Base-by-base conservation (phyloP, 2,329 filamentous ascomycete genomes). In the Phaeophleospora eucalypticola region DNA sequence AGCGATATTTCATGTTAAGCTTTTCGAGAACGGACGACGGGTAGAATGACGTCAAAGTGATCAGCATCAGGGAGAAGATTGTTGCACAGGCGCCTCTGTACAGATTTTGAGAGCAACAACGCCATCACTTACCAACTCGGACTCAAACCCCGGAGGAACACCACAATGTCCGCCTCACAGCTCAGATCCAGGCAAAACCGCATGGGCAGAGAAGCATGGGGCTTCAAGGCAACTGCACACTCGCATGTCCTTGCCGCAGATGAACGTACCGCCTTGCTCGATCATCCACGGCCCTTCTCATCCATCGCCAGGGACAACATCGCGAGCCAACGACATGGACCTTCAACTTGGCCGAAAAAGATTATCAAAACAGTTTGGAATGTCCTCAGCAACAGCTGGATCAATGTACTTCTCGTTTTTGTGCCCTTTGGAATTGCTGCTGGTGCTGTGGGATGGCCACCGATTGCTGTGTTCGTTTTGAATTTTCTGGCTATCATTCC, bases 401-500 rank as follows among this genome's bases (percentile, higher is more conserved):
- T 77, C 65, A 91, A 90, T 64, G 76, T 83, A 54, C 75, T 84
- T 43, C 82, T 93, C 53, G 72, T 88, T 49, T 82, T 84, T 61
- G 86, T 89, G 7, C 85, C 86, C 6, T 65, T 87, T 33, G 86
- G 85, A 49, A 86, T 90, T 51, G 61, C 82, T 43, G 81, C 84
- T 47, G 86, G 84, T 46, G 68, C 70, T 10, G 59, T 80, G 43
- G 71, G 73, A 39, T 86, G 84, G 82, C 73, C 76, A 58, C 77
- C 86, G 0, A 79, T 81, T 8, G 77, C 79, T 43, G 78, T 88
- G n/a, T 38, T 35, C 20, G 36, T 40, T 4, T 77, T 89, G 63
- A 90, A 89, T 71, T 89, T 89, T 70, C 78, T 89, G 57, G 86
- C 86, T 57, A 88, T 89, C 54, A 82, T 89, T 52, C 86, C 86